Conservation (phyloP, 768 basidiomycete species). For the Tricholoma bakamatsutake region DNA sequence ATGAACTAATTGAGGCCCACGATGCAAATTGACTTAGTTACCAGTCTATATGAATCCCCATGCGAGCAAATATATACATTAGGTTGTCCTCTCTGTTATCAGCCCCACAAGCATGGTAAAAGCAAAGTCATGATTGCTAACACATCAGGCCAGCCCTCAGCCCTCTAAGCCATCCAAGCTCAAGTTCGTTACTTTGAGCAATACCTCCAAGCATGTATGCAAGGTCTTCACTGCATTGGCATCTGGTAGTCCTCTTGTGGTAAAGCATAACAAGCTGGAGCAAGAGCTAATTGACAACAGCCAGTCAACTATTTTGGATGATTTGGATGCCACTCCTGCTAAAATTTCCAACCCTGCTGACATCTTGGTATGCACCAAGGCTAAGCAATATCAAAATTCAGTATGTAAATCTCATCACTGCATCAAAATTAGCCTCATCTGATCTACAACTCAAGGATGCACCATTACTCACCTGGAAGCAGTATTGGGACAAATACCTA, state of each 20-base stretch:
- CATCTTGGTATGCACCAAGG: background rate
- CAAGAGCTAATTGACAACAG: background rate
- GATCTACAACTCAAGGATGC: conserved; percentile 6
- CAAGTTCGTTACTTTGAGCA: background rate
- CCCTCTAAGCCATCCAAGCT: background rate
- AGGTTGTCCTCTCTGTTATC: background rate
- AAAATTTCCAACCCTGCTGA: background rate
- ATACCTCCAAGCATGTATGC: background rate
- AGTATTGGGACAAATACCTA: conserved; percentile 9
- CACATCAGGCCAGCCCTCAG: background rate
- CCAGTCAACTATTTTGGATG: background rate
- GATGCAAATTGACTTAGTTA: background rate
- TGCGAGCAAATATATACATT: background rate
- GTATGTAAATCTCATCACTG: background rate
- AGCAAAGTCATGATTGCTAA: background rate
- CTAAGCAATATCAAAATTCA: background rate
- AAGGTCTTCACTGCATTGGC: background rate
- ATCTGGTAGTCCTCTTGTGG: background rate
- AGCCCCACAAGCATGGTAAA: background rate
- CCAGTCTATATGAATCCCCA: background rate
- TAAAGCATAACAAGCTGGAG: no score
- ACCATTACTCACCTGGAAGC: conserved; percentile 12
- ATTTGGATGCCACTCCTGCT: background rate
- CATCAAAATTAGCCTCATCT: background rate
- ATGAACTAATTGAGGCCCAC: background rate